A percentile compares a stretch with the other conserved stretches of the same genome.
Evolutionary conservation across 2,329 filamentous ascomycete genomes (phyloP).

Genomic region (Cladosporium velox): DNA sequence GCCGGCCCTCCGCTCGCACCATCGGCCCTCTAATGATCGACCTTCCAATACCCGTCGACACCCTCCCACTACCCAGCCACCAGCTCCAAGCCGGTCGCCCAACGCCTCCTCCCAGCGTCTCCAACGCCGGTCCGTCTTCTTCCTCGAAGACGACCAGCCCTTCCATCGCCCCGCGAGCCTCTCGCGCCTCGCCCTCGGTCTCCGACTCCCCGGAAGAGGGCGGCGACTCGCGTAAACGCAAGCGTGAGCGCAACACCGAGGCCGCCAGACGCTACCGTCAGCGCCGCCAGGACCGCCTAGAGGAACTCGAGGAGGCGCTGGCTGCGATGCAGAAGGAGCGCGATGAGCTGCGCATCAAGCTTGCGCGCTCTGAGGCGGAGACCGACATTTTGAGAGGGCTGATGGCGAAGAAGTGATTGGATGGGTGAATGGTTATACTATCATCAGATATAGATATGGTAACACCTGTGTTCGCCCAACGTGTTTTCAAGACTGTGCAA

Average conservation of each 20-base stretch:
- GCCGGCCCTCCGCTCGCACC: background rate
- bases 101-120: conserved; percentile 15
- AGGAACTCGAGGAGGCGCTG: conserved; percentile 61
- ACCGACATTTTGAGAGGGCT: conserved; percentile 54
- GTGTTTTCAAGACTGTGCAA: too few relatives aligned
- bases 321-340: conserved; percentile 61
- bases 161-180: background rate
- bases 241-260: conserved; percentile 68
- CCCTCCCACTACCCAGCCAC: background rate
- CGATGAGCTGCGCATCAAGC: conserved; percentile 63
- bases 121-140: background rate
- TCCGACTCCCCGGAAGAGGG: conserved; percentile 20
- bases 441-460: background rate
- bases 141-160: conserved; percentile 15
- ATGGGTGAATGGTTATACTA: background rate
- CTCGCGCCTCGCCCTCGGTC: background rate
- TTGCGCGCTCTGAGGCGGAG: conserved; percentile 67
- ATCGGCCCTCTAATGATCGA: background rate
- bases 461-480: background rate
- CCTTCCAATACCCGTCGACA: background rate
- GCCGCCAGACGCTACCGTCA: conserved; percentile 73
- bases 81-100: background rate
- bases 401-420: conserved; percentile 27
- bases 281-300: conserved; percentile 67
- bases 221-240: conserved; percentile 37